A percentile compares a stretch with the other conserved stretches of the same genome.
Evolutionary conservation across 352 stramenopile species (phyloP).

Genomic region (Phytophthora cajani): DNA sequence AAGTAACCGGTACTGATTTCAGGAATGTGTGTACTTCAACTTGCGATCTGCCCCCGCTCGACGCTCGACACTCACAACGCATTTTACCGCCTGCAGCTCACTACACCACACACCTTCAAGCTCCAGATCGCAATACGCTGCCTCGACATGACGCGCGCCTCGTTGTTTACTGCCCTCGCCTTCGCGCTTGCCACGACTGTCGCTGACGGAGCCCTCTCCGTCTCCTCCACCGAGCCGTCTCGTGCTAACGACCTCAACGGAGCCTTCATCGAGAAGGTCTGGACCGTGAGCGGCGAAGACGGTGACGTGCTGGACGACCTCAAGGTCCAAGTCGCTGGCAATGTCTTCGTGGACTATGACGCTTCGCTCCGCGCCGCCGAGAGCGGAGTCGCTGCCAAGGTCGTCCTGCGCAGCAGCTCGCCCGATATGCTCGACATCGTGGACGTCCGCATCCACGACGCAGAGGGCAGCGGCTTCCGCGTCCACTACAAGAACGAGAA

Average conservation of each 20-base stretch:
- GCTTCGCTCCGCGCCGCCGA: slow-evolving; percentile 22
- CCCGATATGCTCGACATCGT: slow-evolving; percentile 38
- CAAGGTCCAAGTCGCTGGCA: slow-evolving; percentile 36
- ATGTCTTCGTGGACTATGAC: slow-evolving; percentile 53
- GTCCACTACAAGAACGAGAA: slow-evolving; percentile 59
- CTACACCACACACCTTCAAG: not conserved
- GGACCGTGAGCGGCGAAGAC: slow-evolving; percentile 31
- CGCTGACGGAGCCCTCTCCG: slow-evolving; percentile 13
- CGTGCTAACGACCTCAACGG: slow-evolving; percentile 13
- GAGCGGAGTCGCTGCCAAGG: slow-evolving; percentile 27
- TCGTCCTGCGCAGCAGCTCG: slow-evolving; percentile 39
- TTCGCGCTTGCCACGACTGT: slow-evolving; percentile 9
- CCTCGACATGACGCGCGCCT: slow-evolving; percentile 17
- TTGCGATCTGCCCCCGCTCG: slow-evolving; percentile 12
- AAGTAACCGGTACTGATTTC: not conserved
- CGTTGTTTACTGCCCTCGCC: slow-evolving; percentile 9
- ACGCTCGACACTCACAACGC: slow-evolving; percentile 20
- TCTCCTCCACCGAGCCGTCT: slow-evolving; percentile 17
- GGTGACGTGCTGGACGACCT: slow-evolving; percentile 29
- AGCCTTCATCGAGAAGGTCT: slow-evolving; percentile 37
- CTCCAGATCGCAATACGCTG: not conserved
- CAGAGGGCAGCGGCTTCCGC: slow-evolving; percentile 32
- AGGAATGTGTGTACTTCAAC: slow-evolving; percentile 34
- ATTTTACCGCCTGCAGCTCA: slow-evolving; percentile 25
- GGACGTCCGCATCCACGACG: slow-evolving; percentile 35